phyloP scores from a whole-genome alignment of 108 stramenopile species.

The Skeletonema costatum region DNA sequence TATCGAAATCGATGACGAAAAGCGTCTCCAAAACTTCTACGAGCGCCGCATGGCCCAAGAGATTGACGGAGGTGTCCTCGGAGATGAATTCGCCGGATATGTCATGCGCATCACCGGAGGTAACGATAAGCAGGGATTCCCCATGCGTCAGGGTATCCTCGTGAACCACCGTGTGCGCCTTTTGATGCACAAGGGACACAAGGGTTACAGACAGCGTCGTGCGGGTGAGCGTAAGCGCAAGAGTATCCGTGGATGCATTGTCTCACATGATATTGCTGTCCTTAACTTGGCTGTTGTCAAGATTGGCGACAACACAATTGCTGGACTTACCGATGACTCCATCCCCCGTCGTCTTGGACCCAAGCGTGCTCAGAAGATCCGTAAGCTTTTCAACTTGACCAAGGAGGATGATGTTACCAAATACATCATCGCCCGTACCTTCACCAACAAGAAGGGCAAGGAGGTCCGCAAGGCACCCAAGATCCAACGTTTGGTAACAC shows the following conservation, averaged over 20 bases:
- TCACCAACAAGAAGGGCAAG: conserved; percentile 97
- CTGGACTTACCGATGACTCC: conserved; percentile 93
- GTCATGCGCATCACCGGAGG: conserved; percentile 98
- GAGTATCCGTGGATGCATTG: conserved; percentile 99
- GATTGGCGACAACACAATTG: conserved; percentile 90
- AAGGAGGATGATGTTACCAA: conserved; percentile 99
- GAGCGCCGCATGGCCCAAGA: conserved; percentile 99
- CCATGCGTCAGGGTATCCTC: conserved; percentile 99
- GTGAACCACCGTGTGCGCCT: conserved; percentile 97
- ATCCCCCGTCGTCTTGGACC: conserved; percentile 98
- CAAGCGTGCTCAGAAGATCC: conserved; percentile 99
- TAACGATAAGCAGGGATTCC: conserved; percentile 99
- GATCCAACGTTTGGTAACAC: conserved; percentile 99
- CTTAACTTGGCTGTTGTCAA: conserved; percentile 98
- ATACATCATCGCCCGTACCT: conserved; percentile 96
- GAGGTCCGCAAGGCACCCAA: conserved; percentile 93
- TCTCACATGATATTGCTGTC: conserved; percentile 97
- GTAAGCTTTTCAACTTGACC: conserved; percentile 99
- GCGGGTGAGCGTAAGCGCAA: conserved; percentile 99
- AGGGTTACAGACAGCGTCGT: conserved; percentile 92
- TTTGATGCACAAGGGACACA: conserved; percentile 92
- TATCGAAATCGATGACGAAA: conserved; percentile 99
- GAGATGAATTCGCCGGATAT: conserved; percentile 99
- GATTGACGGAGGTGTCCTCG: conserved; percentile 94
- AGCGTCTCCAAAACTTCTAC: conserved; percentile 97